Base-by-base conservation (phyloP, 805 yeast genomes). In the Candida insectorum region DNA sequence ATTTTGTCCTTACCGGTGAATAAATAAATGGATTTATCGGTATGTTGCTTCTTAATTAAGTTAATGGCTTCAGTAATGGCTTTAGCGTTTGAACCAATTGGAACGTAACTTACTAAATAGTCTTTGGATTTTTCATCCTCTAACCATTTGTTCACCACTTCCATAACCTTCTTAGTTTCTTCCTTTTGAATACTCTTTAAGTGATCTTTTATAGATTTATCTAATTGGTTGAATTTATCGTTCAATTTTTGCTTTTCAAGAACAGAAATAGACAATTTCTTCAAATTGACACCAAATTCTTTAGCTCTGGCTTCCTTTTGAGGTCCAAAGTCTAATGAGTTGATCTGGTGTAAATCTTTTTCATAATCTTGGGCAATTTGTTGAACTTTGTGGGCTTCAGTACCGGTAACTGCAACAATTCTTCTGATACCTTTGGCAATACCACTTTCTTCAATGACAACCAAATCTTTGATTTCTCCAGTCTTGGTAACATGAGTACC, bases 391-490 rank as follows among this genome's bases (percentile, higher is more conserved):
- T 77, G 79, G 11, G 98, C 97, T 44, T 80, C 94, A 33, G 77
- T 69, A 30, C 97, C 97, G 12, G 97, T 85, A 33, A 93, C 96
- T 17, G 96, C 97, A 37, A 93, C 96, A 58, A 93, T 85, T 73
- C 99, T 86, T 68, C 99, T 81, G 43, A 88, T 87, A 65, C 99
- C 99, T 69, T 93, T 93, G 41, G 98, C 97, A 60, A 93, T 93
- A 64, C 98, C 97, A 44, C 86, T 77, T 65, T 93, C 99, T 70
- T 93, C 99, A 43, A 83, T 69, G 34, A 93, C 75, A 22, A 93
- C 85, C 45, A 93, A 76, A 47, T 85, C 91, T 60, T 88, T 88
- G 58, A 93, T 93, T 40, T 91, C 97, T 41, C 91, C 84, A 13
- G 97, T 91, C 62, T 84, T 82, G 31, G 77, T 73, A 46, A 93